Base-by-base conservation (phyloP, 2,329 filamentous ascomycete genomes). In the Myriosclerotinia scirpicola region DNA sequence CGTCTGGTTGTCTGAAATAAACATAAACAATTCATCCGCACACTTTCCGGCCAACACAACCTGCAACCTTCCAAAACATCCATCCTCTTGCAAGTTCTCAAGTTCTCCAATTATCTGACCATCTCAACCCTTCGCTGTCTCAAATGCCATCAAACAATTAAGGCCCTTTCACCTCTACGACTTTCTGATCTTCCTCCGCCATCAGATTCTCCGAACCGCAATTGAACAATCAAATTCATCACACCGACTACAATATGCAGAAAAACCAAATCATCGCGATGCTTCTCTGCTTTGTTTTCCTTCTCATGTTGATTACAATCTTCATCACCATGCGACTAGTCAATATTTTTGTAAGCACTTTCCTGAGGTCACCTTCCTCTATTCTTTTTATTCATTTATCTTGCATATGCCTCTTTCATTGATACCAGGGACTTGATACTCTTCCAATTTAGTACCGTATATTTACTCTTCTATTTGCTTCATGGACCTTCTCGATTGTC, bases 241-340 rank as follows among this genome's bases (percentile, higher is more conserved):
- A 54, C 60, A 36, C n/a, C 44, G 3, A 42, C 38, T 22, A 54
- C 22, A 53, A 53, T 61, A 61, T 61, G 64, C 64, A 61, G 36
- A 40, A 34, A 42, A 65, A 61, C 11, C 34, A 42, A 22, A 22
- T 61, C 17, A 53, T 65, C 22, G 64, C 64, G 5, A 9, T 61
- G 22, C 56, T 61, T 22, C 44, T 65, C 46, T 9, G 56, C 30
- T 46, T 65, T 20, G 54, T 52, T 22, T 65, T 61, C 34, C 17
- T 65, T n/a, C 58, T 61, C n/a, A 50, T 61, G 58, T 61, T 61
- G 38, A 11, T 38, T 26, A 61, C 50, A 30, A 61, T 50, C 20
- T 61, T 61, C 34, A 17, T 61, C 34, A 40, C 58, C n/a, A 61
- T 61, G 58, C 34, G 58, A 61, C 58, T 61, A 38, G 58, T 61